phyloP scores from a whole-genome alignment of 2,329 filamentous ascomycete species.

The Orbilia quercus region DNA sequence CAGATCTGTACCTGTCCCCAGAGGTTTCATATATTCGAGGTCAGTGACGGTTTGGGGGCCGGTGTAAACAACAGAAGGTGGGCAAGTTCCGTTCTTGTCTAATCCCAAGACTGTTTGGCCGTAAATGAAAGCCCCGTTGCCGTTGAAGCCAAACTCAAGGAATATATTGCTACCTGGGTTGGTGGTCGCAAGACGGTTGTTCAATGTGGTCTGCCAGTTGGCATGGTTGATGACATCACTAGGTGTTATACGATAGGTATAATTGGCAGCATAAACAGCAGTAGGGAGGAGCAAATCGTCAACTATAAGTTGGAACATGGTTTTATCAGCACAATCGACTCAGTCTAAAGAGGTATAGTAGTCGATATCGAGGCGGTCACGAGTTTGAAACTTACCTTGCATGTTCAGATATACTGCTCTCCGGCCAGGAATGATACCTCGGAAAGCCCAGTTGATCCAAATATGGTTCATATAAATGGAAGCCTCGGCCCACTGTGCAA shows the following conservation, averaged over 20 bases:
- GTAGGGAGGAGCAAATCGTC: constrained; percentile 53
- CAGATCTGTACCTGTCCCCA: constrained; percentile 67
- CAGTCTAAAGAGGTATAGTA: no score
- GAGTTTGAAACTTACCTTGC: constrained; percentile 17
- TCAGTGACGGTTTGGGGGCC: constrained; percentile 61
- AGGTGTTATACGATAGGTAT: constrained; percentile 57
- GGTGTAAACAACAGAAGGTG: constrained; percentile 41
- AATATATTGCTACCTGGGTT: constrained; percentile 46
- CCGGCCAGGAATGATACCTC: constrained; percentile 63
- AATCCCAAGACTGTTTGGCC: constrained; percentile 33
- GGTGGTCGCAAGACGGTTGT: constrained; percentile 14
- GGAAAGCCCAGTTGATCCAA: constrained; percentile 49
- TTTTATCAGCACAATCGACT: no score
- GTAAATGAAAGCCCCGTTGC: constrained; percentile 49
- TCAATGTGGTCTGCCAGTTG: constrained; percentile 38
- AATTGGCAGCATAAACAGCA: constrained; percentile 58
- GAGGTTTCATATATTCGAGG: constrained; percentile 66
- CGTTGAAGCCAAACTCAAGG: constrained; percentile 53
- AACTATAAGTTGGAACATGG: constrained; percentile 59
- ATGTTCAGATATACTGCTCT: constrained; percentile 19
- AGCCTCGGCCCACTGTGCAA: constrained; percentile 66
- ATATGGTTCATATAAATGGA: constrained; percentile 53
- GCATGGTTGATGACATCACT: constrained; percentile 37
- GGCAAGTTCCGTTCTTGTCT: constrained; percentile 45
- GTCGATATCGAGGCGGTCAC: no score